Conservation (phyloP, 73 alveolate genomes). For the Stentor coeruleus region DNA sequence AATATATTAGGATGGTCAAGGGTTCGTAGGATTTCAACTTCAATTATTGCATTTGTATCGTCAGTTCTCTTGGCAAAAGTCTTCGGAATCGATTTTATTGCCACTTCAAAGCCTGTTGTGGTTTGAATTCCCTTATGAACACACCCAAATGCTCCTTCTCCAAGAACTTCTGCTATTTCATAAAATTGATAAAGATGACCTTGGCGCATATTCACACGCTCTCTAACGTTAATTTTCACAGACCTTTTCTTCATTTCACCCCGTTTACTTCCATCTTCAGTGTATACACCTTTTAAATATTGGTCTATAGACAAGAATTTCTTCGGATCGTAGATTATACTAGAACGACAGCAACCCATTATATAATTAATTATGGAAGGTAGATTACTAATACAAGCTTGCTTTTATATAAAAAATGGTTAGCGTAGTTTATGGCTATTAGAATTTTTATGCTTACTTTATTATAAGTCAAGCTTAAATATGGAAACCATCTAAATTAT, state of each 20-base stretch:
- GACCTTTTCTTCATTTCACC: neutral
- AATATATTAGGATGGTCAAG: conserved; percentile 55
- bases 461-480: no score
- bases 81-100: conserved; percentile 33
- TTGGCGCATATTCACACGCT: neutral
- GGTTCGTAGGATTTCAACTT: conserved; percentile 29
- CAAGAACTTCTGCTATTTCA: conserved; percentile 1
- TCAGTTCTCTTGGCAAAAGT: conserved; percentile 22
- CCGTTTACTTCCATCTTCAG: neutral
- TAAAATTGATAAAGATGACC: neutral
- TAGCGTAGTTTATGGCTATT: neutral
- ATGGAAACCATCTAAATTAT: no score
- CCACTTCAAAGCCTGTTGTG: conserved; percentile 37
- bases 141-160: conserved; percentile 32
- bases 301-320: neutral
- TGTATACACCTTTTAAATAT: neutral
- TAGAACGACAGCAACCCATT: neutral
- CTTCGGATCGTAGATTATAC: neutral
- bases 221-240: neutral
- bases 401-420: neutral
- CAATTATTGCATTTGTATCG: conserved; percentile 28
- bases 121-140: conserved; percentile 30
- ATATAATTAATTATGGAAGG: neutral
- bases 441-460: no score
- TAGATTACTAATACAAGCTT: neutral